Percentiles rank a stretch among this genome's conserved stretches.
Evolutionary conservation across 345 rosid species (phyloP).

Genomic region (Citrus reticulata): DNA sequence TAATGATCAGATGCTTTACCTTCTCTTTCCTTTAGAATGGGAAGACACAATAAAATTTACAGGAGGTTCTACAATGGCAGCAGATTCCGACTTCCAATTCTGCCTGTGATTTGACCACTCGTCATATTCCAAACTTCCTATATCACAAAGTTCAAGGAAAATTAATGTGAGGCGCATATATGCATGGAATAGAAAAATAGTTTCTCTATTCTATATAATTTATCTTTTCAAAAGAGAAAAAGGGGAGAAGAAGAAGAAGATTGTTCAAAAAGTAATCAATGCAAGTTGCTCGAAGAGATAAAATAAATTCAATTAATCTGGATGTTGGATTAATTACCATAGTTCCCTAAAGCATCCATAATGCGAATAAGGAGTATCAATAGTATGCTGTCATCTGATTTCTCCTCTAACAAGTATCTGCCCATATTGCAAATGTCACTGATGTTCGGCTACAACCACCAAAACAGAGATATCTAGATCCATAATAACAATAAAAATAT

Average conservation of each 20-base stretch:
- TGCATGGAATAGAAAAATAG: background rate
- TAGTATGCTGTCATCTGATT: conserved; percentile 97
- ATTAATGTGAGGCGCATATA: background rate
- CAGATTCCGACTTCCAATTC: conserved; percentile 98
- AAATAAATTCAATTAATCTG: conserved; percentile 17
- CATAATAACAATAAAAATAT: conserved; percentile 4
- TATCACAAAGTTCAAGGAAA: conserved; percentile 11
- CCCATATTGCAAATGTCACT: conserved; percentile 18
- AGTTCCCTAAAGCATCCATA: conserved; percentile 93
- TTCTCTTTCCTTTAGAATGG: conserved; percentile 87
- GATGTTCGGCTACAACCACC: conserved; percentile 18
- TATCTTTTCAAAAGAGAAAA: too few species aligned
- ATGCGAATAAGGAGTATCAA: conserved; percentile 80
- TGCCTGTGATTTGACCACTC: conserved; percentile 98
- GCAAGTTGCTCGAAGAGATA: background rate
- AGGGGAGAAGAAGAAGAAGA: too few species aligned
- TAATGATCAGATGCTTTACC: conserved; percentile 37
- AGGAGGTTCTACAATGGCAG: conserved; percentile 95
- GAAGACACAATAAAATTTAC: conserved; percentile 78
- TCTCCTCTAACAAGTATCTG: conserved; percentile 86
- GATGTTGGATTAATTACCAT: conserved; percentile 52
- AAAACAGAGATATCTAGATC: background rate
- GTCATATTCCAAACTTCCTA: conserved; percentile 93
- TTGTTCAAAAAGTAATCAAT: background rate
- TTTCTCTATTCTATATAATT: too few species aligned